phyloP scores from a whole-genome alignment of 768 basidiomycete genomes.

The Boletus rex-veris region DNA sequence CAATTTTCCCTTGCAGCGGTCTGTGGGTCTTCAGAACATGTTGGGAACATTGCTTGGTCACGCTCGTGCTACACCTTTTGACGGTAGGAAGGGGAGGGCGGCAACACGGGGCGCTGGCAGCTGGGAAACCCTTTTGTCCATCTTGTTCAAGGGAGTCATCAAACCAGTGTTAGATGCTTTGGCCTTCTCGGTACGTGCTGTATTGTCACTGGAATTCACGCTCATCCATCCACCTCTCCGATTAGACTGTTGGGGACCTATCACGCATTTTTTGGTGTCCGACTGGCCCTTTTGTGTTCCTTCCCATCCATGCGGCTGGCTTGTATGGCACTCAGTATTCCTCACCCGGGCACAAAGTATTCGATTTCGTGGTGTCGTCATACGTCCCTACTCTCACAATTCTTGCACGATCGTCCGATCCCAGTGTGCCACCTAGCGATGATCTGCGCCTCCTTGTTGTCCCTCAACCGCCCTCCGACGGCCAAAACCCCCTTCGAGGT shows the following conservation, averaged over 20 bases:
- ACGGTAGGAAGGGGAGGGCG: background rate
- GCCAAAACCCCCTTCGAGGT: constrained; percentile 4
- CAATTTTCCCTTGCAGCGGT: background rate
- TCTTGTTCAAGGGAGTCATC: constrained; percentile 1
- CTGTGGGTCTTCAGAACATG: background rate
- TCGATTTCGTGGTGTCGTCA: background rate
- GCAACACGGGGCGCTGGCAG: no score
- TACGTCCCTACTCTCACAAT: constrained; percentile 2
- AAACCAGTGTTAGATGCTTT: constrained; percentile 3
- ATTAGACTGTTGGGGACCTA: background rate
- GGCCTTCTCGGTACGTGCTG: background rate
- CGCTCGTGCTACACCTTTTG: background rate
- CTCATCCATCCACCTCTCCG: no score
- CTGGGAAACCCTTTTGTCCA: background rate
- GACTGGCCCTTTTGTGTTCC: background rate
- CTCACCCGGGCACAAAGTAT: background rate
- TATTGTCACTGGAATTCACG: no score
- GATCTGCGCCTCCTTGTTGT: no score
- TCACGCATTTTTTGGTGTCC: background rate
- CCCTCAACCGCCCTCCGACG: background rate
- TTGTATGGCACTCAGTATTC: background rate
- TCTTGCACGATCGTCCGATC: no score
- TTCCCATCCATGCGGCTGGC: background rate
- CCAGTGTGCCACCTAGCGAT: no score
- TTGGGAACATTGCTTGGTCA: no score